A percentile compares a stretch with the other conserved stretches of the same genome.
phyloP scores from a whole-genome alignment of 2,329 filamentous ascomycete species.

The Scedosporium boydii region DNA sequence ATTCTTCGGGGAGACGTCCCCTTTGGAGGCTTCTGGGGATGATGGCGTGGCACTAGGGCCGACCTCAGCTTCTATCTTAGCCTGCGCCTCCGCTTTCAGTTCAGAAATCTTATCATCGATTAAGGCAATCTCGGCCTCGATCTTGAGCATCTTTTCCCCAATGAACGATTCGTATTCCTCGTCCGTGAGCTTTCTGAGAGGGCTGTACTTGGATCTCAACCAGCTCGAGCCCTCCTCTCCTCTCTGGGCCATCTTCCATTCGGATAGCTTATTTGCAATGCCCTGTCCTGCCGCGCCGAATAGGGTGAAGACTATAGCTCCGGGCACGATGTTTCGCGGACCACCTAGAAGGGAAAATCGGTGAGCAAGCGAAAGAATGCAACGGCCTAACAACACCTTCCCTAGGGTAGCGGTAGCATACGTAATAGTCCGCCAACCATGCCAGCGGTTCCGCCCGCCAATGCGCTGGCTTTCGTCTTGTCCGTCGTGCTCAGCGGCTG shows the following conservation, averaged over 20 bases:
- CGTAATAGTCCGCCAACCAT: conserved; percentile 47
- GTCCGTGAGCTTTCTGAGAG: conserved; percentile 60
- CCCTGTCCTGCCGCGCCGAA: conserved; percentile 30
- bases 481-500: conserved; percentile 47
- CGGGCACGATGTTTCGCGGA: conserved; percentile 42
- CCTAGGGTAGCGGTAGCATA: conserved; percentile 22
- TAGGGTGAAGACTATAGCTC: conserved; percentile 36
- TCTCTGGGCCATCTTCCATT: conserved; percentile 26
- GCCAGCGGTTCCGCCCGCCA: conserved; percentile 62
- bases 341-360: conserved; percentile 29
- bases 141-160: conserved; percentile 57
- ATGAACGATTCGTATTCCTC: conserved; percentile 64
- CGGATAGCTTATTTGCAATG: conserved; percentile 21
- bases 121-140: conserved; percentile 70
- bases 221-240: conserved; percentile 15
- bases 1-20: not conserved
- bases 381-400: not conserved
- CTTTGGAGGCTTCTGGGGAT: not conserved
- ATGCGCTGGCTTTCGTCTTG: conserved; percentile 54
- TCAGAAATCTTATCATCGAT: conserved; percentile 63
- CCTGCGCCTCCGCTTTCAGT: conserved; percentile 13
- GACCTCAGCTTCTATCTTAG: not conserved
- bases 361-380: not conserved
- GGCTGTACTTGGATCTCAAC: conserved; percentile 58
- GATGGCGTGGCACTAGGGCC: not conserved